Base-by-base conservation (phyloP, 192 early-diverging fungal species). In the Anaeromyces robustus region DNA sequence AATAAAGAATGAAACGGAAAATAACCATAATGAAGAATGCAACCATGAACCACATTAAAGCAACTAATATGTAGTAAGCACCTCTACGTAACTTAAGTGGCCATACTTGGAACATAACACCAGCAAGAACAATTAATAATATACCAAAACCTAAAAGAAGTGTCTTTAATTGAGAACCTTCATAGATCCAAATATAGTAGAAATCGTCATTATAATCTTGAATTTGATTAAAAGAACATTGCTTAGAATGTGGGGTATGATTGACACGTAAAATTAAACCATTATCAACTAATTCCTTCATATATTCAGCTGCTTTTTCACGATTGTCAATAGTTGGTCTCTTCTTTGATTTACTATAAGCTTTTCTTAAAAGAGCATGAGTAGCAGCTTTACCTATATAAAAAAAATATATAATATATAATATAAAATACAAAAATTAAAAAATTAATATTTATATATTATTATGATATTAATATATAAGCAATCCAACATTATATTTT, bases 91-190 rank as follows among this genome's bases (percentile, higher is more conserved):
- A 86, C 59, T 88, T 84, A 13, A 89, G 85, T 12, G 97, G 97
- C 97, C 97, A 98, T 30, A 98, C 89, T 32, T 96, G 97, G 89
- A 99, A 99, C 92, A 99, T 92, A 80, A 99, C 97, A 80, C 94
- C 96, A 2, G 94, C 94, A 82, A 99, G 89, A 30, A 95, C 92
- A 19, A 95, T 86, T 6, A 88, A 85, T 52, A 99, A 86, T 29
- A 99, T 86, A 29, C 89, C 93, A 32, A 90, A 88, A 12, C 94
- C 96, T 77, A 95, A 92, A 79, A 97, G 86, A 77, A 92, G 92
- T 9, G 89, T 86, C 85, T 89, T 87, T 80, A 92, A 81, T 87
- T 94, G 94, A n/a, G 94, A 93, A 32, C 93, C 95, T 85, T 97
- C 94, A 84, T 96, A 98, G 9, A 96, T 85, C 96, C 95, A 98